Evolutionary conservation across 2,329 filamentous ascomycete genomes (phyloP).

Genomic region (Talaromyces sp.): DNA sequence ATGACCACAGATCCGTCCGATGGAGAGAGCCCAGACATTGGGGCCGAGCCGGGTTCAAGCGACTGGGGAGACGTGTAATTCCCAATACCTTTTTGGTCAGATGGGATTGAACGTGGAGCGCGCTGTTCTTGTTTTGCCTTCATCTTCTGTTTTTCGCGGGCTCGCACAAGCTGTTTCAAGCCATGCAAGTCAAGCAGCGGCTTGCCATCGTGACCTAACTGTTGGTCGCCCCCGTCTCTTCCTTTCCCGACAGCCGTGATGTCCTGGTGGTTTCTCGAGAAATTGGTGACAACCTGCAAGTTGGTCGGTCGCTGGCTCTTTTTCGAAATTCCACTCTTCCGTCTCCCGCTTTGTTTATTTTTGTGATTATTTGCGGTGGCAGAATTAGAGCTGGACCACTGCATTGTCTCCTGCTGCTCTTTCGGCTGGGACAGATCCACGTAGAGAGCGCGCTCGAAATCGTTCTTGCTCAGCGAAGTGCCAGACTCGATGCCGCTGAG

Average conservation of each 20-base stretch:
- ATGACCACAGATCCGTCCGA: constrained; percentile 44
- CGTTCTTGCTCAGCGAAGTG: constrained; percentile 12
- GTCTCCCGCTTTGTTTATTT: not conserved
- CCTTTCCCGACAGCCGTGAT: not conserved
- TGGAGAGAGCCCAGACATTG: constrained; percentile 36
- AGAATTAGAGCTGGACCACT: not conserved
- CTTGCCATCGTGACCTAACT: constrained; percentile 8
- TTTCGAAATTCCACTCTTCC: constrained; percentile 15
- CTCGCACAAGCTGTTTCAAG: constrained; percentile 29
- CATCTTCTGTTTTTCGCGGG: constrained; percentile 27
- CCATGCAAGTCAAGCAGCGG: constrained; percentile 34
- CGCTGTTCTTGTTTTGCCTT: constrained; percentile 14
- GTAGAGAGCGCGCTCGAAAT: constrained; percentile 2
- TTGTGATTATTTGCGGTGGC: not conserved
- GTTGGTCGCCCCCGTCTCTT: constrained; percentile 8
- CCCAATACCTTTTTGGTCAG: not conserved
- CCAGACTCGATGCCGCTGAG: not conserved
- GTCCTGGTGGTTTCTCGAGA: constrained; percentile 17
- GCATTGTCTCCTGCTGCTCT: not conserved
- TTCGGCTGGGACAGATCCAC: not conserved
- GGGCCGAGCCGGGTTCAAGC: constrained; percentile 16
- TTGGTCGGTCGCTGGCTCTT: constrained; percentile 30
- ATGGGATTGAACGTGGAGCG: not conserved
- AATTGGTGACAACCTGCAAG: constrained; percentile 40
- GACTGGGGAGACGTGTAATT: constrained; percentile 14